Evolutionary conservation across 1,284 basidiomycete genomes (phyloP).

Genomic region (Grifola frondosa): DNA sequence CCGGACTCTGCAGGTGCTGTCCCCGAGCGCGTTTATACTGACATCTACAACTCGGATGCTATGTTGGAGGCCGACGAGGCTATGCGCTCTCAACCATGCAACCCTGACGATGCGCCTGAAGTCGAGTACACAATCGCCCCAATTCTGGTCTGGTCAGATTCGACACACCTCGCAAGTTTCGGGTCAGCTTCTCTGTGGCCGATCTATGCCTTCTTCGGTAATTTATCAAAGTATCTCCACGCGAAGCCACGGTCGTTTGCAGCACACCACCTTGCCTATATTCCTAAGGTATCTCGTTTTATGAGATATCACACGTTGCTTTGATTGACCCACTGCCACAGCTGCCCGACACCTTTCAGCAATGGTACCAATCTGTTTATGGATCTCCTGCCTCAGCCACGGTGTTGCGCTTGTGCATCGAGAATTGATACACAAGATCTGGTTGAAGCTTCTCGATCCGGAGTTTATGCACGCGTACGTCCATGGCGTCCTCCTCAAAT

Average conservation of each 20-base stretch:
- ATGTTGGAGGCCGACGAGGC: slow-evolving; percentile 16
- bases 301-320: slow-evolving; percentile 4
- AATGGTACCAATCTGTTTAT: slow-evolving; percentile 18
- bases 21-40: slow-evolving; percentile 3
- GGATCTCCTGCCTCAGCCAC: slow-evolving; percentile 9
- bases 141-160: slow-evolving; percentile 38
- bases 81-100: slow-evolving; percentile 10
- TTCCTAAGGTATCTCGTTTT: slow-evolving; percentile 25
- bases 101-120: slow-evolving; percentile 4
- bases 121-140: slow-evolving; percentile 26
- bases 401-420: slow-evolving; percentile 19
- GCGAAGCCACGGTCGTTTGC: slow-evolving; percentile 14
- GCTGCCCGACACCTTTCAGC: slow-evolving; percentile 29
- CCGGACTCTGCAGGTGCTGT: too few relatives aligned
- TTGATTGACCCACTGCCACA: background rate
- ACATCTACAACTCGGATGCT: slow-evolving; percentile 15
- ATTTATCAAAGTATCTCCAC: slow-evolving; percentile 23
- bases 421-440: slow-evolving; percentile 25
- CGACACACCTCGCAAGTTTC: slow-evolving; percentile 19
- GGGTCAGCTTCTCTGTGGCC: slow-evolving; percentile 13
- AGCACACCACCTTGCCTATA: slow-evolving; percentile 28
- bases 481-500: slow-evolving; percentile 25
- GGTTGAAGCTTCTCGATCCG: slow-evolving; percentile 21
- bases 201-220: slow-evolving; percentile 15
- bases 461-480: slow-evolving; percentile 24